Base-by-base conservation (phyloP, 129 eudicot species). In the Saposhnikovia divaricata region DNA sequence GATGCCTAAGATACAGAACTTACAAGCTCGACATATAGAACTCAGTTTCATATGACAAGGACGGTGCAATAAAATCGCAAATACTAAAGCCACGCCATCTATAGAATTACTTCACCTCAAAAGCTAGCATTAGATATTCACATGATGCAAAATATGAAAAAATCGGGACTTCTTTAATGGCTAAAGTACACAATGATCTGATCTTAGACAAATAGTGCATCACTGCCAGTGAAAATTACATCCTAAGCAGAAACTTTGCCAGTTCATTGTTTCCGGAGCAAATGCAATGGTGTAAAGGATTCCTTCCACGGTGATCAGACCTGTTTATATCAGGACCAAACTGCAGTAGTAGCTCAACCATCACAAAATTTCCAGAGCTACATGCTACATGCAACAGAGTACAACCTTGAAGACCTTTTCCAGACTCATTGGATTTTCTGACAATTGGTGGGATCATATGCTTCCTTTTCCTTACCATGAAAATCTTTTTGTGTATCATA, bases 271-370 rank as follows among this genome's bases (percentile, higher is more conserved):
- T 85, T 77, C 91, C 88, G 15, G 85, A 78, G 55, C 83, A 81
- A 77, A 96, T 92, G 84, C 99, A 96, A 79, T 92, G 96, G 57
- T 90, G 97, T 65, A 96, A 86, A 55, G 99, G 98, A 74, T 98
- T 96, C 81, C 98, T 85, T 55, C 98, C 95, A 80, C 88, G 93
- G 79, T 81, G 84, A 83, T 96, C 99, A 4, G 93, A 78, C 87
- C 77, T 89, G 80, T 96, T 96, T 85, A 92, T 86, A 81, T 92
- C 93, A 61, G 95, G 93, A 80, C 99, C 99, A 74, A 83, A 90
- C 80, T 96, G 99, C 87, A 96, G 83, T 82, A 96, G 81, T 43
- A 96, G 85, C 84, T 96, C 99, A 65, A 96, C 81, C 97, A 96
- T 92, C 84, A 92, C 90, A 38, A 85, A 77, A 86, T 84, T 83